These are phyloP conservation scores for Cornus kousa DNA, from an alignment of 148 eudicot species.

Conservation along the genomic window DNA sequence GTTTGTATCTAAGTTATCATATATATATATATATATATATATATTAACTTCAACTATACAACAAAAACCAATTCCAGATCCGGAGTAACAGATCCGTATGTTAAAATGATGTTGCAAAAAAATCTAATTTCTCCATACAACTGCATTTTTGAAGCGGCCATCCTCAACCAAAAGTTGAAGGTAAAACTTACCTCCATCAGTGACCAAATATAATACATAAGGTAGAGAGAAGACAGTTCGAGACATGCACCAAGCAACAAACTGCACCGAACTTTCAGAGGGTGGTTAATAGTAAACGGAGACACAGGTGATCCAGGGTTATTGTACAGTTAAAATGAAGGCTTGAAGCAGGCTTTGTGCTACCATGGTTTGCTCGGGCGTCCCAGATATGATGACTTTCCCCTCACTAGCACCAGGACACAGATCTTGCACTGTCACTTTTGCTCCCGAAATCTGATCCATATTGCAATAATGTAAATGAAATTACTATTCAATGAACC, in stretches of 20 bases:
- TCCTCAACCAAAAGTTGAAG: too few species aligned
- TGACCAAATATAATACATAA: too few species aligned
- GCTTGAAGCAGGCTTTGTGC: conserved; percentile 55
- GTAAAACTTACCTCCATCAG: too few species aligned
- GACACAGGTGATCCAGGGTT: not conserved
- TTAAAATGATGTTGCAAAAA: too few species aligned
- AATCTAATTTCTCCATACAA: too few species aligned
- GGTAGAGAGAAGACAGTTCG: not conserved
- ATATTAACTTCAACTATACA: too few species aligned
- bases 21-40: too few species aligned
- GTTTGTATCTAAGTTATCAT: too few species aligned
- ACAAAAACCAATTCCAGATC: too few species aligned
- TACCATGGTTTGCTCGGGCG: conserved; percentile 36
- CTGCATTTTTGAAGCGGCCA: too few species aligned
- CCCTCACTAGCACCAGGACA: conserved; percentile 31
- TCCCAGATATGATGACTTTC: conserved; percentile 54
- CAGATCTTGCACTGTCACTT: conserved; percentile 34
- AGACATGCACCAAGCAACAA: not conserved
- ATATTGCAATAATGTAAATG: not conserved
- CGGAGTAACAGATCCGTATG: too few species aligned
- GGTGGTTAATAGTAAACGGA: too few species aligned
- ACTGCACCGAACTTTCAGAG: not conserved
- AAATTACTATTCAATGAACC: not conserved
- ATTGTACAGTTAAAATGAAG: conserved; percentile 22
- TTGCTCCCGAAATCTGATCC: conserved; percentile 54